Percentiles rank a stretch among this genome's conserved stretches.
These are phyloP conservation scores for Zanthoxylum bungeanum DNA, from an alignment of 345 rosid species.

Conservation along the genomic window DNA sequence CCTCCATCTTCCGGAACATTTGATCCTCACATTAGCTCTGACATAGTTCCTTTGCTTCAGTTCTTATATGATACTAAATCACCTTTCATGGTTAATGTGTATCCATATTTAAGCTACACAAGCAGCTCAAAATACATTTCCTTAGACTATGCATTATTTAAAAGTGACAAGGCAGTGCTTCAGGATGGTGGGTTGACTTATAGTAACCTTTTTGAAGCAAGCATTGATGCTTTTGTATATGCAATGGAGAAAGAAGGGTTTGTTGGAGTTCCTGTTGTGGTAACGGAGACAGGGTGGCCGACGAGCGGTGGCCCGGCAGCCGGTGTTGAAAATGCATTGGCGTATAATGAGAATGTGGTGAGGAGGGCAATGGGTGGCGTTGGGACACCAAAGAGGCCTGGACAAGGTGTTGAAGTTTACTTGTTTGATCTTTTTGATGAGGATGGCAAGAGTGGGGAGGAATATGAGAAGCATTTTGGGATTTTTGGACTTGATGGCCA, in stretches of 20 bases:
- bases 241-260: constrained; percentile 34
- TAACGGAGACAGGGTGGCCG: constrained; percentile 48
- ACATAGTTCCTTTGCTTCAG: constrained; percentile 16
- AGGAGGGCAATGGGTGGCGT: constrained; percentile 19
- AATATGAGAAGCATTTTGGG: constrained; percentile 36
- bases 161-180: constrained; percentile 7
- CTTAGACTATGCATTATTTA: constrained; percentile 30
- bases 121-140: not conserved
- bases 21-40: constrained; percentile 25
- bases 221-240: constrained; percentile 27
- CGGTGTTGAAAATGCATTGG: constrained; percentile 23
- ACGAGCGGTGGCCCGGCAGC: constrained; percentile 28
- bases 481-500: constrained; percentile 31
- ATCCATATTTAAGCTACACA: constrained; percentile 33
- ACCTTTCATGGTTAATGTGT: constrained; percentile 34
- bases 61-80: constrained; percentile 25
- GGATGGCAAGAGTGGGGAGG: constrained; percentile 20
- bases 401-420: constrained; percentile 28
- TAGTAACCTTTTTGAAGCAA: constrained; percentile 28
- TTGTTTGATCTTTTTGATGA: constrained; percentile 44
- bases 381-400: constrained; percentile 41
- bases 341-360: constrained; percentile 29
- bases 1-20: constrained; percentile 38
- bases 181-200: constrained; percentile 21
- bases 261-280: constrained; percentile 16